These are phyloP conservation scores for Fusarium napiforme DNA, from an alignment of 2,329 filamentous ascomycete species.

Conservation along the genomic window DNA sequence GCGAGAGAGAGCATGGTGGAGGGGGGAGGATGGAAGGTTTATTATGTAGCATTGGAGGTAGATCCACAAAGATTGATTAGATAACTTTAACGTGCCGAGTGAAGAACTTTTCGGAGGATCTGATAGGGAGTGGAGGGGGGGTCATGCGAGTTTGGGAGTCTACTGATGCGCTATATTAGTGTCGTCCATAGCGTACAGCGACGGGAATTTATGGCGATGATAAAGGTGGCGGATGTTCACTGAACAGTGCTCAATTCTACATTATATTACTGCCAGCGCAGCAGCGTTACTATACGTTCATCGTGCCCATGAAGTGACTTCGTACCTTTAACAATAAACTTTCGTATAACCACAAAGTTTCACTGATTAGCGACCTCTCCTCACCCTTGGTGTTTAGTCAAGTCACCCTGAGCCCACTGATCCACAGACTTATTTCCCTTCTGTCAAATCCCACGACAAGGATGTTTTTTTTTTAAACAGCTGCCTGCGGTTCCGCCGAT, in stretches of 20 bases:
- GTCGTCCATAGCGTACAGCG: background rate
- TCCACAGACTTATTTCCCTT: conserved; percentile 3
- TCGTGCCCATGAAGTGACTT: background rate
- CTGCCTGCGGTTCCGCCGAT: conserved; percentile 31
- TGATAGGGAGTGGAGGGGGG: background rate
- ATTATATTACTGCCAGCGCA: fast-evolving
- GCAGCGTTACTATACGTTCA: no score
- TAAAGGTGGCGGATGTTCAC: background rate
- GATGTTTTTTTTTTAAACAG: background rate
- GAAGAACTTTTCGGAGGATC: conserved; percentile 5
- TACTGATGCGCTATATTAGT: background rate
- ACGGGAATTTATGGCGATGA: background rate
- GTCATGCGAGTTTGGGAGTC: conserved; percentile 13
- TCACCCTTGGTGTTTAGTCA: conserved; percentile 29
- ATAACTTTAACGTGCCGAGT: conserved; percentile 19
- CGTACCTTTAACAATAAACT: background rate
- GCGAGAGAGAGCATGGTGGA: background rate
- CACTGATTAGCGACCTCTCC: background rate
- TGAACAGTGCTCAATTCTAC: no score
- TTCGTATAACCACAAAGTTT: background rate
- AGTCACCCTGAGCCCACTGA: conserved; percentile 14
- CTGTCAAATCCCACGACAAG: background rate
- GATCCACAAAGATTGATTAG: conserved; percentile 34
- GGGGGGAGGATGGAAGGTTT: background rate
- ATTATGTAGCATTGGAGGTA: background rate